Conservation (phyloP, 2,329 filamentous ascomycete genomes). For the Byssoonygena ceratinophila region DNA sequence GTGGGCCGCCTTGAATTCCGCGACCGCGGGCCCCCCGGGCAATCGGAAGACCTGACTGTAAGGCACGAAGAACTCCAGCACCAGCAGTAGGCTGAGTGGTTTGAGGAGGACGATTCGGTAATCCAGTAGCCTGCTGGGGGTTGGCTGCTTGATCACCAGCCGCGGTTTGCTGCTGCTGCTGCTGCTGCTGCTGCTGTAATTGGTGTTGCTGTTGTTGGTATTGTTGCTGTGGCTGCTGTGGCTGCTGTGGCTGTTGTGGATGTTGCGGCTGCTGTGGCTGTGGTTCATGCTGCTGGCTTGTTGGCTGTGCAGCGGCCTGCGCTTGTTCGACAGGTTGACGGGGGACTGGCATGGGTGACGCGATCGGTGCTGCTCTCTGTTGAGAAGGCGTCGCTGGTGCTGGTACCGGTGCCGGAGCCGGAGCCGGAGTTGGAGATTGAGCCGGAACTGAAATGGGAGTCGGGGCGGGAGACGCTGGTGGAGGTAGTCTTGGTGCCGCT, state of each 20-base stretch:
- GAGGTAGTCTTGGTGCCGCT: conserved; percentile 15
- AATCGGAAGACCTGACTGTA: conserved; percentile 38
- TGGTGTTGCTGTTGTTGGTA: conserved; percentile 8
- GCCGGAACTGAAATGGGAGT: conserved; percentile 16
- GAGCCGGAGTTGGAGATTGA: conserved; percentile 13
- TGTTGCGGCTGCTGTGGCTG: too few relatives aligned
- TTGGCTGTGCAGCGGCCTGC: not conserved
- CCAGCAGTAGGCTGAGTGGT: conserved; percentile 26
- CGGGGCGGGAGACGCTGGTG: conserved; percentile 15
- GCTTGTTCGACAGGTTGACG: not conserved
- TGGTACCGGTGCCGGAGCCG: conserved; percentile 8
- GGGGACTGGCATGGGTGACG: conserved; percentile 6
- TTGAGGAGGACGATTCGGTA: conserved; percentile 20
- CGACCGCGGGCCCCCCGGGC: conserved; percentile 30
- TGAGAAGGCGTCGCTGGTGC: conserved; percentile 16
- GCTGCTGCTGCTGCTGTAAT: conserved; percentile 9
- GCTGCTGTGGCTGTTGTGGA: too few relatives aligned
- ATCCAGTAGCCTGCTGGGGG: conserved; percentile 24
- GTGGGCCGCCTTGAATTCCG: conserved; percentile 24
- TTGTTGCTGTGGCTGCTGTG: too few relatives aligned
- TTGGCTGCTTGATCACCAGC: conserved; percentile 21
- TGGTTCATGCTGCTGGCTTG: not conserved
- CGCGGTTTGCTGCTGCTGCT: conserved; percentile 14
- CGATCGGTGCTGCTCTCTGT: conserved; percentile 15
- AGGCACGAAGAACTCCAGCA: conserved; percentile 33